Evolutionary conservation across 2,329 filamentous ascomycete species (phyloP), one percentile per base, ranked within the genome.

Genomic region (Epichloe baconii): DNA sequence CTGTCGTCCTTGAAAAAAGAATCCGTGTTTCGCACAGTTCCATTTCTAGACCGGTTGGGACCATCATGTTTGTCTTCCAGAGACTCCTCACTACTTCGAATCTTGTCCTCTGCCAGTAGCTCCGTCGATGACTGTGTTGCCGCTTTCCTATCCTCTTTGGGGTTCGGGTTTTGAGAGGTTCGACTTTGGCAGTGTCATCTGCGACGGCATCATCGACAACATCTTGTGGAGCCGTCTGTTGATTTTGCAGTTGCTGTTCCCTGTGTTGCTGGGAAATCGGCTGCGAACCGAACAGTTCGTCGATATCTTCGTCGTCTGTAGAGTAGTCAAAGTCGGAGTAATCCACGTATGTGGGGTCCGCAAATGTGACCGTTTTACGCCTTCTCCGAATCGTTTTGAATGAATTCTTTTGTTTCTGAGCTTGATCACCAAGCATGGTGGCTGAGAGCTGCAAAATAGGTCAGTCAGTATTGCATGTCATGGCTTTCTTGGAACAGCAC

Each of bases 1-100:
- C 81, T 88, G 62, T 98, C 91, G 62, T 97, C 93, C 67, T 89
- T 95, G 75, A 96, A 96, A 97, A 97, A 96, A 1, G 91, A 95
- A 68, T 97, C 91, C 4, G 88, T 91, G 64, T 94, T 94, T 56
- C 91, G 80, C 44, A 95, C 78, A 21, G 86, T 91, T 42, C 89
- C 89, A 59, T 95, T 94, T 56, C 85, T 81, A 37, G 88, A 89
- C 63, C 84, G 80, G 63, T 75, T 76, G 2, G 71, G 69, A 2
- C 71, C 70, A 42, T 78, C 72, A 52, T 67, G 60, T 54, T 74
- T 80, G 45, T 66, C 69, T 46, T 81, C 78, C 52, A 83, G 76
- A 3, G 79, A 77, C 44, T 91, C 86, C 51, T 88, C 85, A 58
- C 82, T 87, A 47, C 71, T 77, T 40, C 63, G 62, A 55, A 66